phyloP scores from a whole-genome alignment of 75 land plant genomes.

The Cryptomeria japonica region DNA sequence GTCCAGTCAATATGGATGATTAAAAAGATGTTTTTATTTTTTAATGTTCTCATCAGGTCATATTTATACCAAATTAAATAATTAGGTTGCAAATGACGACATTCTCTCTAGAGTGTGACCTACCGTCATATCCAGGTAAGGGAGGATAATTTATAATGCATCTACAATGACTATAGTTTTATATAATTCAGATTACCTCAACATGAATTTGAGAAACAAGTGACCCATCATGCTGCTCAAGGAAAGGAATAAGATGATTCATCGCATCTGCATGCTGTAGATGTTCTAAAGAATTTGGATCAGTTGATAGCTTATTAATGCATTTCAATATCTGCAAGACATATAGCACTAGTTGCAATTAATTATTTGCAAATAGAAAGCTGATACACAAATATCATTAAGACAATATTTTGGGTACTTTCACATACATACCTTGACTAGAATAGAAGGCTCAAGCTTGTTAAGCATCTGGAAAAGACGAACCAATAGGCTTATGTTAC shows the following conservation, averaged over 20 bases:
- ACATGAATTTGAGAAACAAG: slow-evolving; percentile 79
- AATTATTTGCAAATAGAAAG: background rate
- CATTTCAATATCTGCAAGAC: slow-evolving; percentile 74
- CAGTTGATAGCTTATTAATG: slow-evolving; percentile 84
- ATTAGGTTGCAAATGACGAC: no score
- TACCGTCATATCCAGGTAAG: no score
- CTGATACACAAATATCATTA: background rate
- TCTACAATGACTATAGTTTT: no score
- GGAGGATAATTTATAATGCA: no score
- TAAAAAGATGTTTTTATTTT: no score
- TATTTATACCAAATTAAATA: no score
- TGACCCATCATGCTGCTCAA: slow-evolving; percentile 77
- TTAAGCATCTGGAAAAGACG: slow-evolving; percentile 98
- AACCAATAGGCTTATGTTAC: slow-evolving; percentile 75
- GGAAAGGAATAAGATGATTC: slow-evolving; percentile 88
- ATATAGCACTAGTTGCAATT: background rate
- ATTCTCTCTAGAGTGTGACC: no score
- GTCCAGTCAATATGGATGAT: no score
- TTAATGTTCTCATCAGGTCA: no score
- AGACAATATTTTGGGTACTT: background rate
- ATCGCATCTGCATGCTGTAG: slow-evolving; percentile 97
- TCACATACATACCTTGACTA: slow-evolving; percentile 66
- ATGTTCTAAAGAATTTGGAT: slow-evolving; percentile 85
- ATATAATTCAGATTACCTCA: slow-evolving; percentile 45
- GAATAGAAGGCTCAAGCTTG: slow-evolving; percentile 89